Base-by-base conservation (phyloP, 805 yeast species). In the Nakazawaea pomicola region DNA sequence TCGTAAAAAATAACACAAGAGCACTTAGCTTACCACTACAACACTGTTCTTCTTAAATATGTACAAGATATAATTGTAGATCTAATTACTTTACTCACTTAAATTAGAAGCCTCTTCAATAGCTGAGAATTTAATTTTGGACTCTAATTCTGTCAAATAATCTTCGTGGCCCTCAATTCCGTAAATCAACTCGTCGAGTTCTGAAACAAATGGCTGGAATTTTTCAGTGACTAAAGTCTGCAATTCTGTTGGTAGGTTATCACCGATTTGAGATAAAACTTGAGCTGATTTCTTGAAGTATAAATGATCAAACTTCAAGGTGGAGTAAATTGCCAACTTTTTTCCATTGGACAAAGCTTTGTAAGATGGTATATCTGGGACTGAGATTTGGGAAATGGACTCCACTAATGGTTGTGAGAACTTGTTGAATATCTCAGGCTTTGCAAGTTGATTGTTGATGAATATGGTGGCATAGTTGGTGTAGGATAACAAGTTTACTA, bases 91-190 rank as follows among this genome's bases (percentile, higher is more conserved):
- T n/a, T n/a, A n/a, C n/a, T n/a, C n/a, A n/a, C n/a, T n/a, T n/a
- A n/a, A n/a, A n/a, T 35, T 23, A 17, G 25, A 6, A 5, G 14
- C 31, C 7, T 11, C 23, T 7, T 11, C 23, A 10, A n/a, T 7
- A 9, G 15, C 11, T 3, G 38, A 28, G 38, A 39, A 39, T 17
- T 39, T n/a, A 25, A 39, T 18, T 28, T 16, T 25, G 10, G 27
- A 19, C 16, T 39, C 34, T n/a, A 39, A 28, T 10, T 17, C 16
- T 9, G 43, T 39, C 17, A 39, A 28, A 28, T 27, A 39, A 33
- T 39, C 43, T 28, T 33, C 29, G 16, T 33, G 41, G 16, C 37
- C 41, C 16, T 40, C 43, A 16, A 40, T 12, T 6, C 19, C 7
- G 15, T 27, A 15, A 18, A 40, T 29, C 20, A 40, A 30, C 4